Base-by-base conservation (phyloP, 2,329 filamentous ascomycete species). In the Gaeumannomyces tritici region DNA sequence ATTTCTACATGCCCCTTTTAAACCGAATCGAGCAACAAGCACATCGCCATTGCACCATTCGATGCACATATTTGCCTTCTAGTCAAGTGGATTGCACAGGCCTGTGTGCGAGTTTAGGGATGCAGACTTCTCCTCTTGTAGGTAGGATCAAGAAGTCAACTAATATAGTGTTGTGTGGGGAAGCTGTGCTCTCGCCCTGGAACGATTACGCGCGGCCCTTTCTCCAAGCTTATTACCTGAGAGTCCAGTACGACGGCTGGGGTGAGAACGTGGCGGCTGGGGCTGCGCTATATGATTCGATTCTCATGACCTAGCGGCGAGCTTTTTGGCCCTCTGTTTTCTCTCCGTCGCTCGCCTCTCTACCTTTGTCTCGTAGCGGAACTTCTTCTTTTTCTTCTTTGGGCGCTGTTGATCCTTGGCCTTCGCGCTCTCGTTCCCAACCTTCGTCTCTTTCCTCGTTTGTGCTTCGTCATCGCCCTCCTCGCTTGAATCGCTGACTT, bases 321-420 rank as follows among this genome's bases (percentile, higher is more conserved):
- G 27, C 69, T 84, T 85, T 67, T 88, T 90, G 67, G 86, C 84
- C 73, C 85, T 90, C 69, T 84, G 83, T 74, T 90, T 96, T 70
- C 83, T 85, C 67, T 83, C 77, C 59, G 86, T 84, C 69, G 93
- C 76, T 73, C 91, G 89, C 70, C 95, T 84, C 69, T 97, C 93
- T 35, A 86, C 77, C 77, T 96, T 96, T 65, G 83, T 89, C 77
- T 98, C 91, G 74, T 99, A 99, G 66, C 91, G 85, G 72, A 98
- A 98, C 76, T 93, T 91, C 76, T 89, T 88, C 80, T 93, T 96
- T 77, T 89, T 93, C 78, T 89, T 91, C 76, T 91, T 93, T 27
- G 79, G 79, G 69, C 80, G 85, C 64, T 77, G 76, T 61, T 77
- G 18, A 60, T 63, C 57, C 66, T 64, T 60, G 64, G 62, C 64